Evolutionary conservation across 2,329 filamentous ascomycete species (phyloP).

Genomic region (Penicillium sp.): DNA sequence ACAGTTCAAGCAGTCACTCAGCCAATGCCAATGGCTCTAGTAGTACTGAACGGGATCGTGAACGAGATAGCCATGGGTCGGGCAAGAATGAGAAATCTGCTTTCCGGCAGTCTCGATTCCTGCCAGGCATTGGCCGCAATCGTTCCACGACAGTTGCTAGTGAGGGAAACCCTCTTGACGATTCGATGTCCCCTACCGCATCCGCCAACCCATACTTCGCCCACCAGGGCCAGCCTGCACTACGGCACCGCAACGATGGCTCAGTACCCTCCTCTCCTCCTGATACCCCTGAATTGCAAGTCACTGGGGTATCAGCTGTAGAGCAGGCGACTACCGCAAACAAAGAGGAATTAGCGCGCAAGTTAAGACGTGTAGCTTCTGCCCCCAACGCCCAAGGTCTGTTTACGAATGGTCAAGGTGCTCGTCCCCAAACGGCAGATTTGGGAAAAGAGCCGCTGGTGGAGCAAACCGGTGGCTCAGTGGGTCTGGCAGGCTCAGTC

Average conservation of each 20-base stretch:
- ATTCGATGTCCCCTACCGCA: conserved; percentile 84
- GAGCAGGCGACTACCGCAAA: conserved; percentile 72
- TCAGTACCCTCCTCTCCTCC: conserved; percentile 91
- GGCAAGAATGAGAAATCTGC: conserved; percentile 64
- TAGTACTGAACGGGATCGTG: conserved; percentile 31
- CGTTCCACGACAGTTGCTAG: conserved; percentile 88
- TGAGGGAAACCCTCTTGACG: conserved; percentile 87
- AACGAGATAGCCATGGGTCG: conserved; percentile 45
- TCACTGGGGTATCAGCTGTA: conserved; percentile 64
- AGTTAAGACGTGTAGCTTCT: conserved; percentile 89
- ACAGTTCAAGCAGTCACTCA: conserved; percentile 50
- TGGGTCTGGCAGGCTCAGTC: conserved; percentile 55
- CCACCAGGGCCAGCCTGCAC: conserved; percentile 88
- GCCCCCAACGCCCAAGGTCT: conserved; percentile 95
- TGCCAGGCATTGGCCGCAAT: conserved; percentile 81
- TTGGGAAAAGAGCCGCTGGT: conserved; percentile 77
- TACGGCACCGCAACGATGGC: conserved; percentile 91
- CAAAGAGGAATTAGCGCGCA: conserved; percentile 91
- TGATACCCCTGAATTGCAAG: conserved; percentile 77
- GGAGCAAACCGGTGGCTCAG: conserved; percentile 53
- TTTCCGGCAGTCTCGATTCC: conserved; percentile 83
- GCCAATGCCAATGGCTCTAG: conserved; percentile 36
- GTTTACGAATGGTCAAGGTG: conserved; percentile 65
- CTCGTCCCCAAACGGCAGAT: conserved; percentile 80
- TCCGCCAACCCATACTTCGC: conserved; percentile 96